Evolutionary conservation across 495 filamentous ascomycete species (phyloP).

Genomic region (Neurospora sp.): DNA sequence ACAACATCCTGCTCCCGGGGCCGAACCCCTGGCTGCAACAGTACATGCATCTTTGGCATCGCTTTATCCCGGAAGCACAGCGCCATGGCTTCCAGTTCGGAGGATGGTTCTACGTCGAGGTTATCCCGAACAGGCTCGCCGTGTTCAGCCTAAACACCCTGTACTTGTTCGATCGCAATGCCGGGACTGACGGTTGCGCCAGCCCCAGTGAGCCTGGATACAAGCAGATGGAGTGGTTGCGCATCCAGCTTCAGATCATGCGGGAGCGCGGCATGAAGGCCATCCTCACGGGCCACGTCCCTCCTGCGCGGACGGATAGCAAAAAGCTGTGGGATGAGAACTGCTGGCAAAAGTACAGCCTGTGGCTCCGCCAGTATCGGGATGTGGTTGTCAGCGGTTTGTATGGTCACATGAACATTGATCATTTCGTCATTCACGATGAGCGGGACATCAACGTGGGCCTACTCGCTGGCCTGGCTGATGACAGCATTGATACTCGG

Average conservation of each 20-base stretch:
- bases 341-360: constrained; percentile 96
- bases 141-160: constrained; percentile 95
- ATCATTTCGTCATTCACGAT: constrained; percentile 94
- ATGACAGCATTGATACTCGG: constrained; percentile 14
- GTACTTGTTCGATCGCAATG: constrained; percentile 91
- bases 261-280: constrained; percentile 83
- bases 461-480: constrained; percentile 34
- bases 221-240: constrained; percentile 92
- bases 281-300: constrained; percentile 88
- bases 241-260: constrained; percentile 79
- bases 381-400: constrained; percentile 72
- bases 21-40: constrained; percentile 74
- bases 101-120: constrained; percentile 90
- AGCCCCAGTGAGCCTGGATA: constrained; percentile 71
- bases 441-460: constrained; percentile 57
- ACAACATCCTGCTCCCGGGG: constrained; percentile 82
- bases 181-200: constrained; percentile 82
- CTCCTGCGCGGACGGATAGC: constrained; percentile 70
- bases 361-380: constrained; percentile 82
- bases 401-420: constrained; percentile 97
- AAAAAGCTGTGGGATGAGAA: constrained; percentile 85
- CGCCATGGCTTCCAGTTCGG: constrained; percentile 84
- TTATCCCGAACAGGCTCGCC: constrained; percentile 75
- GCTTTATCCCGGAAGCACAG: constrained; percentile 88
- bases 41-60: constrained; percentile 64